phyloP scores from a whole-genome alignment of 352 stramenopile species.

The Phytopythium kandeliae region DNA sequence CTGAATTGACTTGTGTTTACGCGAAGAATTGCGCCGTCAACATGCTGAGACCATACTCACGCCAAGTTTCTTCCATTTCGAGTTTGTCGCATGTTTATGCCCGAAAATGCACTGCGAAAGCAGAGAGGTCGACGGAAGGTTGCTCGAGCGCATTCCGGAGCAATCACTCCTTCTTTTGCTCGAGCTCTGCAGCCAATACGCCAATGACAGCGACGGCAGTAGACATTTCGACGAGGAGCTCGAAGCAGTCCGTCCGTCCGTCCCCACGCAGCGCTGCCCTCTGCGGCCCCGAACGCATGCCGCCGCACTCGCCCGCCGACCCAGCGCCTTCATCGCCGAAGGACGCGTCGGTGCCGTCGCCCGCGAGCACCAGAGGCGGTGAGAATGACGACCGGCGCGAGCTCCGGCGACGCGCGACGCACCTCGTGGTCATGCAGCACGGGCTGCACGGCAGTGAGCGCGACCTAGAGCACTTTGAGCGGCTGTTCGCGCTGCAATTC shows the following conservation, averaged over 20 bases:
- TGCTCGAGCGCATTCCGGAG: background rate
- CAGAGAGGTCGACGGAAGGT: background rate
- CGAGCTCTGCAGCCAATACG: too few species aligned
- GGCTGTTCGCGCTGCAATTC: slow-evolving; percentile 46
- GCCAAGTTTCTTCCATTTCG: too few species aligned
- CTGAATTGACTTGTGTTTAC: too few species aligned
- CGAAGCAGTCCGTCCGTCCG: background rate
- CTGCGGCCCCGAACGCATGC: background rate
- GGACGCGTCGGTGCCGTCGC: background rate
- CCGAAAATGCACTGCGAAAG: background rate
- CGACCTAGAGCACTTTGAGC: slow-evolving; percentile 55
- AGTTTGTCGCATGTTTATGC: slow-evolving; percentile 4
- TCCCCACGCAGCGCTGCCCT: background rate
- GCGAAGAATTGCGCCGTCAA: too few species aligned
- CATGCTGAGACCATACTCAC: too few species aligned
- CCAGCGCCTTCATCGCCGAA: background rate
- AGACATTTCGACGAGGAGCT: background rate
- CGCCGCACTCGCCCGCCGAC: background rate
- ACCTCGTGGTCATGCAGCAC: slow-evolving; percentile 72
- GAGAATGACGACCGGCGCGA: slow-evolving; percentile 2
- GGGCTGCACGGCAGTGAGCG: slow-evolving; percentile 57
- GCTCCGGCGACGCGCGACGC: slow-evolving; percentile 21
- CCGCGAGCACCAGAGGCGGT: background rate
- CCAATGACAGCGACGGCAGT: too few species aligned
- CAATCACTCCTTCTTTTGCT: background rate